A percentile compares a stretch with the other conserved stretches of the same genome.
These are phyloP conservation scores for Exophiala viscosa DNA, from an alignment of 2,329 filamentous ascomycete species.

Conservation along the genomic window DNA sequence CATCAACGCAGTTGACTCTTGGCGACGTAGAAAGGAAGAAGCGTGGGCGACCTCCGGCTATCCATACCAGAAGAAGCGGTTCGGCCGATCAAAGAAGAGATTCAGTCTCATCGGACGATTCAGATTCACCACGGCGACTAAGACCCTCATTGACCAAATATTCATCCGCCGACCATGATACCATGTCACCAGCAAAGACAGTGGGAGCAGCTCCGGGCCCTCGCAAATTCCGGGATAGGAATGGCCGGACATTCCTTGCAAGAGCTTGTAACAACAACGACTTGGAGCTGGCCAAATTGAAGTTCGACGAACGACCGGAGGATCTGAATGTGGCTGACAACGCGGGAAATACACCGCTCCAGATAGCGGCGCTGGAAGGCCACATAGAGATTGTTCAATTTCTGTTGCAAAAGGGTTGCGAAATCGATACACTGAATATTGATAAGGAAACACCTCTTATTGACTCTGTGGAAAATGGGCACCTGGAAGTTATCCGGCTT, in stretches of 20 bases:
- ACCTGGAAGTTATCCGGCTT: constrained; percentile 80
- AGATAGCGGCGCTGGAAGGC: constrained; percentile 86
- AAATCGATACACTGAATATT: constrained; percentile 71
- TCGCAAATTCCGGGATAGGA: constrained; percentile 86
- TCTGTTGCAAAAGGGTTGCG: constrained; percentile 77
- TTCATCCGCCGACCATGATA: constrained; percentile 39
- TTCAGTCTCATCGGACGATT: constrained; percentile 33
- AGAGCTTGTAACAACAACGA: constrained; percentile 84
- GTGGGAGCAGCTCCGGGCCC: constrained; percentile 47
- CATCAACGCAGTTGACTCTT: constrained; percentile 29
- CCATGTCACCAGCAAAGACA: constrained; percentile 66
- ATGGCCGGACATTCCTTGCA: constrained; percentile 86
- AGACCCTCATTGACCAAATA: constrained; percentile 39
- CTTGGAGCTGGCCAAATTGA: constrained; percentile 70
- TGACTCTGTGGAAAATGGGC: constrained; percentile 93
- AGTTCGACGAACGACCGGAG: constrained; percentile 73
- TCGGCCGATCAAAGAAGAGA: constrained; percentile 40
- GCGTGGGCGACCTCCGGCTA: constrained; percentile 37
- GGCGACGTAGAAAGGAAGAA: constrained; percentile 32
- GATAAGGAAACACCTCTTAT: constrained; percentile 91
- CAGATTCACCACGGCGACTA: constrained; percentile 39
- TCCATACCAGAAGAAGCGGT: constrained; percentile 41
- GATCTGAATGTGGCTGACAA: constrained; percentile 89
- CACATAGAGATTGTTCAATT: constrained; percentile 83
- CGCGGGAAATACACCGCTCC: constrained; percentile 91